Evolutionary conservation across 2,329 filamentous ascomycete genomes (phyloP).

Genomic region (Hypoxylon sp.): DNA sequence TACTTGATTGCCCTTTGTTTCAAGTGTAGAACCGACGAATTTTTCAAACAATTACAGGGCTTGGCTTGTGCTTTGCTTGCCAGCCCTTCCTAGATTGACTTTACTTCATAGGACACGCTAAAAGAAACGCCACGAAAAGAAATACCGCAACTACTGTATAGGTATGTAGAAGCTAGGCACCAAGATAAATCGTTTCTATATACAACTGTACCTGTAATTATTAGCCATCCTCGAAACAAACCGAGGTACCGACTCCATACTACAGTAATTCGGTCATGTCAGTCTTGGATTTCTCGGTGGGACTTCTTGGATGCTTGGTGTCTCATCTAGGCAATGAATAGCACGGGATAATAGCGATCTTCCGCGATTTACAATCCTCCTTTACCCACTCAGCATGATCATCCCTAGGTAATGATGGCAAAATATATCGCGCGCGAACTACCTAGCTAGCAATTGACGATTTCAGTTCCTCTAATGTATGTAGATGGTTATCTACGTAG

Average conservation of each 20-base stretch:
- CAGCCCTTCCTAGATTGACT: neutral
- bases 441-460: constrained; percentile 2
- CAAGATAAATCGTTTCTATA: too few species aligned
- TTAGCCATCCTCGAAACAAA: neutral
- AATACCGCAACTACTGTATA: neutral
- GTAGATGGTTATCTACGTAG: too few species aligned
- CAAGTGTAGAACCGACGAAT: constrained; percentile 3
- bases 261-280: constrained; percentile 22
- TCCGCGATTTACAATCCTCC: constrained; percentile 38
- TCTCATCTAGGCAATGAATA: constrained; percentile 42
- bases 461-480: neutral
- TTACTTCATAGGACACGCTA: neutral
- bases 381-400: constrained; percentile 39
- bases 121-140: neutral
- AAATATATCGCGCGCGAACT: constrained; percentile 2
- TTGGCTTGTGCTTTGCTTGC: constrained; percentile 16
- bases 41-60: constrained; percentile 18
- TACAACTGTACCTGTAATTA: neutral
- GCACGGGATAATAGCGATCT: constrained; percentile 40
- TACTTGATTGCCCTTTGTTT: neutral
- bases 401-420: neutral
- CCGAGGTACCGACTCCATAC: neutral
- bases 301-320: constrained; percentile 22
- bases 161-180: too few species aligned
- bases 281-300: constrained; percentile 19